A percentile compares a stretch with the other conserved stretches of the same genome.
phyloP scores from a whole-genome alignment of 2,329 filamentous ascomycete species.

The Achaetomium macrosporum region DNA sequence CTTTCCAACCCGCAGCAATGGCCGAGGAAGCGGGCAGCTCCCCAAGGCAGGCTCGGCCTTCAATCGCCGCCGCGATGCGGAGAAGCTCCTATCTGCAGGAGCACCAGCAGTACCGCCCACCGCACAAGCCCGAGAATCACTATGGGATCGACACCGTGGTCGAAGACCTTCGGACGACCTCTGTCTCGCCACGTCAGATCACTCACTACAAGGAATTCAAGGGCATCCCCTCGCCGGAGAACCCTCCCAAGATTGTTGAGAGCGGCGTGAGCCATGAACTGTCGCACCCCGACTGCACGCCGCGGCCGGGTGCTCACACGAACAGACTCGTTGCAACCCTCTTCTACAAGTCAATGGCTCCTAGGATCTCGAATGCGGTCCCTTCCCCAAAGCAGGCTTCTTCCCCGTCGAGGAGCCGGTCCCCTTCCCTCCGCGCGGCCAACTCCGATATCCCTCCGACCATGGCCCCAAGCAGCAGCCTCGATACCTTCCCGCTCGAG shows the following conservation, averaged over 20 bases:
- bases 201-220: slow-evolving; percentile 55
- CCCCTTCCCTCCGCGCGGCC: slow-evolving; percentile 30
- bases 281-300: slow-evolving; percentile 58
- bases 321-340: slow-evolving; percentile 56
- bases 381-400: slow-evolving; percentile 34
- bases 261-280: slow-evolving; percentile 57
- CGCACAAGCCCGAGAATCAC: slow-evolving; percentile 47
- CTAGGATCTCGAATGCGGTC: slow-evolving; percentile 30
- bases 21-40: slow-evolving; percentile 17
- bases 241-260: slow-evolving; percentile 55
- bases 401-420: slow-evolving; percentile 19
- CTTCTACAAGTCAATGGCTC: slow-evolving; percentile 50
- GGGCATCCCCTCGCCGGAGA: slow-evolving; percentile 54
- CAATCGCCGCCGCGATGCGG: slow-evolving; percentile 33
- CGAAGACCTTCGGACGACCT: slow-evolving; percentile 44
- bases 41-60: slow-evolving; percentile 19
- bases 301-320: slow-evolving; percentile 41
- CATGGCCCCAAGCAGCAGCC: slow-evolving; percentile 53
- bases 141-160: slow-evolving; percentile 62
- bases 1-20: slow-evolving; percentile 14
- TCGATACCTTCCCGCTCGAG: slow-evolving; percentile 56
- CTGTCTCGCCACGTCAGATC: slow-evolving; percentile 35
- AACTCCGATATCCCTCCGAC: slow-evolving; percentile 44
- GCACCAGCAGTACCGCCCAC: slow-evolving; percentile 58
- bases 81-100: slow-evolving; percentile 58